Conservation (phyloP, 106 monocot genomes). For the Apostasia ramifera region DNA sequence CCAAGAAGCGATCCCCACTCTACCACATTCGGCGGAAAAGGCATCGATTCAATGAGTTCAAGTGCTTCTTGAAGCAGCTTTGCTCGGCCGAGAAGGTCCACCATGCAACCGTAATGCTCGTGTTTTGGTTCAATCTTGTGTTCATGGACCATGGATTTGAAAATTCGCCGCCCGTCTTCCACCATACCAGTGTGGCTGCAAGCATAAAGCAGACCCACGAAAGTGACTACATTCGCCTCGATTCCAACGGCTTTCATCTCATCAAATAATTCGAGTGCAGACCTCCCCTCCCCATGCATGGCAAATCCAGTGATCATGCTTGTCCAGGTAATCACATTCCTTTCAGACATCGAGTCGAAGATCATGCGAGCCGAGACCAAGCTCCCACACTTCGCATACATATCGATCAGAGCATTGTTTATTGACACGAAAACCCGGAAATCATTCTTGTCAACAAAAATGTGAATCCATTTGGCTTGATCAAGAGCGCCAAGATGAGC, state of each 20-base stretch:
- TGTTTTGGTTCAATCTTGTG: conserved; percentile 32
- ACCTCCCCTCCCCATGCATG: conserved; percentile 30
- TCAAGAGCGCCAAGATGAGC: conserved; percentile 52
- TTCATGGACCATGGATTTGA: conserved; percentile 33
- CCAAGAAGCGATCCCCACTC: conserved; percentile 59
- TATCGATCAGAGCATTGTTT: conserved; percentile 47
- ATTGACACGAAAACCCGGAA: conserved; percentile 16
- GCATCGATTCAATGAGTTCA: conserved; percentile 49
- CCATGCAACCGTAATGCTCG: conserved; percentile 73
- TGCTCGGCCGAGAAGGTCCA: conserved; percentile 66
- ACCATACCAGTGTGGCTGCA: conserved; percentile 52
- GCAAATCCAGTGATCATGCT: conserved; percentile 47
- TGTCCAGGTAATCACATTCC: conserved; percentile 43
- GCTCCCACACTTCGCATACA: conserved; percentile 47
- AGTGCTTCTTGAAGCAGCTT: conserved; percentile 41
- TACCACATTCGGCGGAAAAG: conserved; percentile 37
- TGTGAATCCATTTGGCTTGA: conserved; percentile 43
- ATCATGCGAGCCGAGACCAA: conserved; percentile 15
- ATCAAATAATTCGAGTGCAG: conserved; percentile 23
- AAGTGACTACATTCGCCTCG: conserved; percentile 31
- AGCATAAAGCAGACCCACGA: conserved; percentile 32
- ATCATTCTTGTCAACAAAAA: conserved; percentile 23
- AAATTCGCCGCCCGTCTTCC: conserved; percentile 35
- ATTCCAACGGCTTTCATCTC: conserved; percentile 25
- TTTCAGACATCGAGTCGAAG: conserved; percentile 15